Percentiles rank a stretch among this genome's conserved stretches.
Evolutionary conservation across 1,284 basidiomycete species (phyloP).

Genomic region (Leccinum solheimii): DNA sequence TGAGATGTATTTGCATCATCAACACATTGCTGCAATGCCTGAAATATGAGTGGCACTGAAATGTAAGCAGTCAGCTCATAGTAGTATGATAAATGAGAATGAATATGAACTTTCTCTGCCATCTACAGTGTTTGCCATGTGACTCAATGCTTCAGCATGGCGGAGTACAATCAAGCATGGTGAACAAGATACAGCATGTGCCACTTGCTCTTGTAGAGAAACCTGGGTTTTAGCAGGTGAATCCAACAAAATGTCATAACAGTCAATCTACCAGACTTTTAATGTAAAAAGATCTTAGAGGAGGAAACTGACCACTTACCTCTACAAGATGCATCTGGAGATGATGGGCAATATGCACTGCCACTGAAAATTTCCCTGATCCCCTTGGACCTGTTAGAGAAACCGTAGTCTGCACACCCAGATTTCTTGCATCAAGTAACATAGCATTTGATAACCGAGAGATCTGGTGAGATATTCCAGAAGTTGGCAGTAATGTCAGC

Average conservation of each 20-base stretch:
- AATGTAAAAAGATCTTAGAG: neutral
- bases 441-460: conserved; percentile 56
- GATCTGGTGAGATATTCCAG: conserved; percentile 43
- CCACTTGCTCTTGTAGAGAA: conserved; percentile 73
- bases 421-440: conserved; percentile 54
- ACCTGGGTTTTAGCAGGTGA: conserved; percentile 80
- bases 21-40: conserved; percentile 69
- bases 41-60: conserved; percentile 59
- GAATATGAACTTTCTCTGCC: conserved; percentile 56
- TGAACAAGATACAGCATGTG: conserved; percentile 77
- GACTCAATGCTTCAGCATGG: conserved; percentile 82
- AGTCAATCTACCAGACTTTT: conserved; percentile 65
- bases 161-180: conserved; percentile 86
- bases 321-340: conserved; percentile 82
- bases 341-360: conserved; percentile 56
- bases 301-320: conserved; percentile 42
- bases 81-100: neutral
- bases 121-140: conserved; percentile 64
- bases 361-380: conserved; percentile 69
- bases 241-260: conserved; percentile 84
- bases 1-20: conserved; percentile 47
- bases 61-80: conserved; percentile 1
- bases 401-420: conserved; percentile 63
- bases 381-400: conserved; percentile 77
- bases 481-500: neutral